phyloP scores from a whole-genome alignment of 306 rosid species.

The Hippophae rhamnoides region DNA sequence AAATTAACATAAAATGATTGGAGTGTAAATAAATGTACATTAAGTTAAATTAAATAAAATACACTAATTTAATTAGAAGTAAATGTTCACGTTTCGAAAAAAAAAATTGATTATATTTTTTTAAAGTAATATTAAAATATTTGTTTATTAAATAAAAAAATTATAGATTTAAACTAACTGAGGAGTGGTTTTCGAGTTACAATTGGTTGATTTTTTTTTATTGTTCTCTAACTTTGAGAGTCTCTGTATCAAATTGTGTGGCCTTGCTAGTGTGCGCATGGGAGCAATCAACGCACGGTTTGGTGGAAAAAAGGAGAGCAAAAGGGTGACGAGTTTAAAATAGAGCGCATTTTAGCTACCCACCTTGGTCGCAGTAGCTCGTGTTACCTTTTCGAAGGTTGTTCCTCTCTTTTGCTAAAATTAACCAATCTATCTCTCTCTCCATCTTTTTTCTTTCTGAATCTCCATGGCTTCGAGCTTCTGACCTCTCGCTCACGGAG shows the following conservation, averaged over 20 bases:
- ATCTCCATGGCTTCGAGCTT: constrained; percentile 22
- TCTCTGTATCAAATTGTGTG: background rate
- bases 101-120: too few relatives aligned
- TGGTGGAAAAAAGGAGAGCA: constrained; percentile 3
- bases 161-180: background rate
- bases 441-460: constrained; percentile 24
- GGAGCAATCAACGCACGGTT: constrained; percentile 13
- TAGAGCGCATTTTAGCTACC: constrained; percentile 26
- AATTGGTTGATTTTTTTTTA: background rate
- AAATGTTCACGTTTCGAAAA: too few relatives aligned
- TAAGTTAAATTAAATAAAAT: too few relatives aligned
- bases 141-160: too few relatives aligned
- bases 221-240: background rate
- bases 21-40: too few relatives aligned
- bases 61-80: too few relatives aligned
- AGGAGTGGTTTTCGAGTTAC: too few relatives aligned
- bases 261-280: constrained; percentile 23
- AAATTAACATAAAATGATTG: too few relatives aligned
- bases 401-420: background rate
- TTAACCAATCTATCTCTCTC: constrained; percentile 5
- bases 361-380: constrained; percentile 29
- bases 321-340: constrained; percentile 2
- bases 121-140: too few relatives aligned
- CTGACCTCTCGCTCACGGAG: constrained; percentile 23
- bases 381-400: constrained; percentile 19